Evolutionary conservation across 352 stramenopile species (phyloP).

Genomic region (Phytopythium sindhum): DNA sequence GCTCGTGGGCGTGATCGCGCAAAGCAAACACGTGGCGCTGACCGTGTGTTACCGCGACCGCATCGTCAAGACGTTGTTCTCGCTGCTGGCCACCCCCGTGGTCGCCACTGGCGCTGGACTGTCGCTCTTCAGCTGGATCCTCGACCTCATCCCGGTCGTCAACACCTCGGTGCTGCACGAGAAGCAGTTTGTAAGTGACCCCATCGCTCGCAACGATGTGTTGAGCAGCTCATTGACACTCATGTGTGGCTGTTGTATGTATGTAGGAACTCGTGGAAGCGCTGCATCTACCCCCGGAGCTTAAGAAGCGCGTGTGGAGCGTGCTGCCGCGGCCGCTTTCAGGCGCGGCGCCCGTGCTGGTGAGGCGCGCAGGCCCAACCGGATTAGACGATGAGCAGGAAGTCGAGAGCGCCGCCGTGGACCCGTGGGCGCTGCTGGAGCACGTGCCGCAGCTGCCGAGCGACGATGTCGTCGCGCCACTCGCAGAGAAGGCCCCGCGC

Average conservation of each 20-base stretch:
- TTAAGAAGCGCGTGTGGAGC: constrained; percentile 67
- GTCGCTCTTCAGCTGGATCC: constrained; percentile 85
- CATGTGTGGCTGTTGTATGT: constrained; percentile 5
- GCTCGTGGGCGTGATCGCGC: constrained; percentile 66
- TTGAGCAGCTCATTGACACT: neutral
- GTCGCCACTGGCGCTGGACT: constrained; percentile 52
- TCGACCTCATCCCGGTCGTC: constrained; percentile 80
- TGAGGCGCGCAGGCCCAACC: constrained; percentile 14
- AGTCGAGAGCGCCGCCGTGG: constrained; percentile 37
- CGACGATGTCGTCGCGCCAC: constrained; percentile 39
- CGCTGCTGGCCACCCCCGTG: constrained; percentile 64
- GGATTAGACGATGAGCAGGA: neutral
- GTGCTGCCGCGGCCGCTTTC: constrained; percentile 58
- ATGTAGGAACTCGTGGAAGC: constrained; percentile 68
- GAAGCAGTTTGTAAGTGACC: constrained; percentile 66
- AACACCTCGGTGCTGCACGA: constrained; percentile 70
- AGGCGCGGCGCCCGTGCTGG: constrained; percentile 24
- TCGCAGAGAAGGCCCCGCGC: constrained; percentile 47
- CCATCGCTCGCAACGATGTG: neutral
- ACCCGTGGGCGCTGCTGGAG: constrained; percentile 78
- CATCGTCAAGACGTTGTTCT: constrained; percentile 82
- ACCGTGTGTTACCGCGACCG: constrained; percentile 84
- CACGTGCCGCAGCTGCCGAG: constrained; percentile 69
- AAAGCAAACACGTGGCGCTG: constrained; percentile 72
- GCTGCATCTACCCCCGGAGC: constrained; percentile 45